Base-by-base conservation (phyloP, 2,329 filamentous ascomycete genomes). In the Incumbomyces delicatus region DNA sequence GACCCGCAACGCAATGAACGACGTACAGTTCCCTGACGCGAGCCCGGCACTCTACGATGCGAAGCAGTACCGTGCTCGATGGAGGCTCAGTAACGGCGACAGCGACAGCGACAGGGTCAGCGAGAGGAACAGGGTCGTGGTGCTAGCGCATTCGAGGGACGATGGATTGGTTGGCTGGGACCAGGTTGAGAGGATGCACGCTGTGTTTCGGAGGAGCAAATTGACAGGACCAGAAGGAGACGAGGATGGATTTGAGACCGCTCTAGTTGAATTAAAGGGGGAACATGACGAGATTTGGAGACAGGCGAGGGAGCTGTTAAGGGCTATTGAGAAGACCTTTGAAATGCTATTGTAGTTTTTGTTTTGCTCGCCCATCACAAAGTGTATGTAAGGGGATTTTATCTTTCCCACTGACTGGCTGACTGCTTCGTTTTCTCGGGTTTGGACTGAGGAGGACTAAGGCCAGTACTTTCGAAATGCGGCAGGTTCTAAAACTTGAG, bases 161-260 rank as follows among this genome's bases (percentile, higher is more conserved):
- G 69, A 72, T 57, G 61, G 58, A 34, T 53, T 70, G 30, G 65
- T 71, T 7, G 64, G 69, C 55, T 48, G 50, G 37, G 52, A 48
- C 1, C 69, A 72, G 52, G 42, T 60, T 6, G 58, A 63, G 36
- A 57, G 41, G 2, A 70, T 78, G 74, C 57, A 72, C 69, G 52
- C 73, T 61, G 61, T 70, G 61, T 61, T 76, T 68, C 60, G 57
- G 66, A 60, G 67, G 5, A 27, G 22, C 22, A 27, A 27, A 27
- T n/a, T n/a, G n/a, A n/a, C n/a, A n/a, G 22, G 22, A 27, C 22
- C 5, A 72, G 72, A 62, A 74, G 67, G 60, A 72, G 61, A 55
- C 61, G 61, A 57, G 60, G 58, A 44, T 20, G 61, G 61, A 8
- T 40, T 69, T 13, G 40, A 57, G 59, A 62, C 72, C 2, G 31